Evolutionary conservation across 257 asterid genomes (phyloP).

Genomic region (Henckelia pumila): DNA sequence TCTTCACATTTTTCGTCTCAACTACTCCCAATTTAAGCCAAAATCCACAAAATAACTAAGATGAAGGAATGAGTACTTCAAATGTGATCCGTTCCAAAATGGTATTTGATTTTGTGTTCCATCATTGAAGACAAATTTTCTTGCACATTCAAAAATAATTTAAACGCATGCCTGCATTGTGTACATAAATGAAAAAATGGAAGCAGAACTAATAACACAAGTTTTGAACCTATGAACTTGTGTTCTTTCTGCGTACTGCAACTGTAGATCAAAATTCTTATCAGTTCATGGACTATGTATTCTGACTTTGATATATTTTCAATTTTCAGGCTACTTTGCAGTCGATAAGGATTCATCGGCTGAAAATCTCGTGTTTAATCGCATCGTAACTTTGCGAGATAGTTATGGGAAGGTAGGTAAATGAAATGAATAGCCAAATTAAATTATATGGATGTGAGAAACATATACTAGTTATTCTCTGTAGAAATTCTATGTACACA

Average conservation of each 20-base stretch:
- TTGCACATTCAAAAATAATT: not conserved
- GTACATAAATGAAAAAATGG: too few relatives aligned
- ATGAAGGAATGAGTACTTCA: too few relatives aligned
- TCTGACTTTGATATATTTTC: not conserved
- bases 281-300: too few relatives aligned
- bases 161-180: too few relatives aligned
- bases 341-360: slow-evolving; percentile 66
- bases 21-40: too few relatives aligned
- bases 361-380: slow-evolving; percentile 65
- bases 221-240: not conserved
- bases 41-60: too few relatives aligned
- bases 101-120: not conserved
- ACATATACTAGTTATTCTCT: not conserved
- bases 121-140: not conserved
- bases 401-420: slow-evolving; percentile 60
- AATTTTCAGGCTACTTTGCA: slow-evolving; percentile 61
- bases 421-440: slow-evolving; percentile 27
- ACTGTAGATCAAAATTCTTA: too few relatives aligned
- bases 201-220: not conserved
- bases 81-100: too few relatives aligned
- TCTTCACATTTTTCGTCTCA: too few relatives aligned
- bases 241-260: too few relatives aligned
- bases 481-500: not conserved
- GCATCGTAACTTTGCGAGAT: slow-evolving; percentile 74
- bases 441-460: not conserved